Evolutionary conservation across 139 green algal genomes (phyloP).

Genomic region (Closterium sp.): DNA sequence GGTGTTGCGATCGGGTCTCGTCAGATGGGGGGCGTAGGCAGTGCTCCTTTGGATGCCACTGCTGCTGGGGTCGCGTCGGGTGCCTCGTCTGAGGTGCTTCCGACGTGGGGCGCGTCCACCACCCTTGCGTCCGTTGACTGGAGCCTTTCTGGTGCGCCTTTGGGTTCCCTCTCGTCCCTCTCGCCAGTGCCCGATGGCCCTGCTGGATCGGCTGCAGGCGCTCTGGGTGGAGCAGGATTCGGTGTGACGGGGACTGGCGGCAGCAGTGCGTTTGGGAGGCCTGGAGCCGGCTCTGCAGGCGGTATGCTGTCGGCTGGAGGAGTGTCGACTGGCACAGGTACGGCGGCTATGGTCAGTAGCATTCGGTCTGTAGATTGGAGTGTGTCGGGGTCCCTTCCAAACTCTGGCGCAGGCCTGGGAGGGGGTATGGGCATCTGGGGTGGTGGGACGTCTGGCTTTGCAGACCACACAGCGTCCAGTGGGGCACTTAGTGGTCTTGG

Average conservation of each 20-base stretch:
- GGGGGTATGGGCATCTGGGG: neutral
- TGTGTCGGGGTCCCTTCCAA: neutral
- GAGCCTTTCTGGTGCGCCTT: neutral
- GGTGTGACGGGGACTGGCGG: neutral
- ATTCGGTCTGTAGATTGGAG: neutral
- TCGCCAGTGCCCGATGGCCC: neutral
- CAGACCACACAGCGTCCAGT: neutral
- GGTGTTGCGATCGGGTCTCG: neutral
- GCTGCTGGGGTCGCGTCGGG: neutral
- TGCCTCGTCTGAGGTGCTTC: neutral
- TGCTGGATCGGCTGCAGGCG: neutral
- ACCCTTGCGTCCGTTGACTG: neutral
- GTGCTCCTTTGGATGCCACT: neutral
- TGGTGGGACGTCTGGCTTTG: neutral
- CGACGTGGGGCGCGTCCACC: neutral
- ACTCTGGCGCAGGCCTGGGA: neutral
- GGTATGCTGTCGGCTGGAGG: neutral
- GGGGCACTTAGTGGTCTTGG: neutral
- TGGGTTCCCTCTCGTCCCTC: neutral
- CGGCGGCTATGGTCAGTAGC: neutral
- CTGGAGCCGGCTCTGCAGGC: neutral
- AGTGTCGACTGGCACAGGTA: neutral
- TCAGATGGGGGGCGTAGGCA: neutral
- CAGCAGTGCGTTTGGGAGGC: neutral
- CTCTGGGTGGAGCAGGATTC: neutral